phyloP scores from a whole-genome alignment of 257 asterid genomes.

The Prunella vulgaris region DNA sequence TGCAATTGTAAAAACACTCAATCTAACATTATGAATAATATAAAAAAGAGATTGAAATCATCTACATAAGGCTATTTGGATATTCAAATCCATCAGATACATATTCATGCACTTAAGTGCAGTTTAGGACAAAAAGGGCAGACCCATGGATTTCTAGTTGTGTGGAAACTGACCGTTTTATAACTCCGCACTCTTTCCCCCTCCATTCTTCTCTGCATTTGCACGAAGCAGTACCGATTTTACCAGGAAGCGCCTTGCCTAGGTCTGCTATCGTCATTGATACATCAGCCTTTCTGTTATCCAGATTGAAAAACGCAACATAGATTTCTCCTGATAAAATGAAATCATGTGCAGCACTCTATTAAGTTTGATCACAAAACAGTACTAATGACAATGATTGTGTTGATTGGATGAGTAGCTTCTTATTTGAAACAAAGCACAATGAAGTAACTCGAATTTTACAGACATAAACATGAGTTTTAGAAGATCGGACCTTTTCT shows the following conservation, averaged over 20 bases:
- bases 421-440: background rate
- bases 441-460: background rate
- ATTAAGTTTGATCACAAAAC: background rate
- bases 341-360: background rate
- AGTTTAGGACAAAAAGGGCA: slow-evolving; percentile 59
- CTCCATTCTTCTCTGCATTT: slow-evolving; percentile 71
- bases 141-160: slow-evolving; percentile 57
- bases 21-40: background rate
- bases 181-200: slow-evolving; percentile 50
- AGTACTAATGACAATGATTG: too few species aligned
- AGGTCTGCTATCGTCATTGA: slow-evolving; percentile 47
- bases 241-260: slow-evolving; percentile 43
- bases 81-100: background rate
- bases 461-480: background rate
- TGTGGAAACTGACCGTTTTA: slow-evolving; percentile 36
- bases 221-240: slow-evolving; percentile 28
- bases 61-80: background rate
- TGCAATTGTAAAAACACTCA: background rate
- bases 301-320: slow-evolving; percentile 76
- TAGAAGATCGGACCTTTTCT: slow-evolving; percentile 46
- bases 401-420: background rate
- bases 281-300: slow-evolving; percentile 28
- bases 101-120: slow-evolving; percentile 21
- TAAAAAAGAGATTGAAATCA: background rate
- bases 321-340: slow-evolving; percentile 61